Base-by-base conservation (phyloP, 225 moss, liverwort and hornwort species). In the Pseudisothecium myosuroides region DNA sequence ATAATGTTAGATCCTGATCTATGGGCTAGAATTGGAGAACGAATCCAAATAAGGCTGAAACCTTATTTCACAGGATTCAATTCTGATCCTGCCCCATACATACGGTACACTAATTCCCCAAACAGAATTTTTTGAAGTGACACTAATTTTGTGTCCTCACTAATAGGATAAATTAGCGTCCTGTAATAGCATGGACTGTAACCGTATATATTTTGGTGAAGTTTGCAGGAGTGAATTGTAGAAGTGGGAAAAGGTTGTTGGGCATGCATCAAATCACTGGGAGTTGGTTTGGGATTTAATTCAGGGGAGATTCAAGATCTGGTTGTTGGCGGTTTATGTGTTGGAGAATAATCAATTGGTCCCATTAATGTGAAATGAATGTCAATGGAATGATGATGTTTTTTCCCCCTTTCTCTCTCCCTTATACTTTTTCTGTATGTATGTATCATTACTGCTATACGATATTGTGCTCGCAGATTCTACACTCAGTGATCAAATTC, bases 271-370 rank as follows among this genome's bases (percentile, higher is more conserved):
- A 56, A 60, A 83, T 49, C 87, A 59, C 49, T 24, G 20, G 37
- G 45, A 77, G 91, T 88, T 86, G 54, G 82, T 82, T 91, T 83
- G 62, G 37, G 82, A 86, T 91, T 85, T 54, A 82, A 77, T 88
- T 91, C 85, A 41, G 78, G 45, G 34, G 71, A 83, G 89, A 83
- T 86, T 86, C 21, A 54, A 83, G 89, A 91, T 91, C 83, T 89
- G 89, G 91, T 89, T 0, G 91, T 89, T 91, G 89, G 91, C 86
- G 12, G 89, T 91, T 86, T 83, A 31, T 71, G 39, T 86, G 89
- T 69, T 83, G 86, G 88, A 78, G 83, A 86, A 78, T 86, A 62
- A 89, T 87, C 87, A 89, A 77, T 73, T 8, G 58, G 83, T 83
- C 21, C 4, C 86, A 86, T 79, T 86, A 89, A 89, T 83, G 82